These are phyloP conservation scores for Pseudoperonospora humuli DNA, from an alignment of 352 stramenopile genomes.

Conservation along the genomic window DNA sequence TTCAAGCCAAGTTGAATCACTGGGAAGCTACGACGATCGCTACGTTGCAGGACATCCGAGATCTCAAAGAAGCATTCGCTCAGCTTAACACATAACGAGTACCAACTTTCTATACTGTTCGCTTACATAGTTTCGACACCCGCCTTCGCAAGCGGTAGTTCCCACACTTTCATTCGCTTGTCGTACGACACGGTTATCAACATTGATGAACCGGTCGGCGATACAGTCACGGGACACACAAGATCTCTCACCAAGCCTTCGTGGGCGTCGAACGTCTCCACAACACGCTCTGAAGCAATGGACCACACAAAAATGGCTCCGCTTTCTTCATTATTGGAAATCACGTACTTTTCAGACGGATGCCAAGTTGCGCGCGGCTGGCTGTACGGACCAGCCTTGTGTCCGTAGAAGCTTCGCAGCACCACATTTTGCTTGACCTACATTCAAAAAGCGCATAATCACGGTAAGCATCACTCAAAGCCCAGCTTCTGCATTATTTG, in stretches of 20 bases:
- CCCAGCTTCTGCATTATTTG: not conserved
- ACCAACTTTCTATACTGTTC: conserved; percentile 2
- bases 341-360: conserved; percentile 73
- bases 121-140: conserved; percentile 10
- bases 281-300: conserved; percentile 64
- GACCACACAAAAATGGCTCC: conserved; percentile 63
- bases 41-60: conserved; percentile 61
- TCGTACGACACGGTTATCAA: conserved; percentile 77
- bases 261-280: conserved; percentile 62
- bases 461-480: not conserved
- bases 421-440: conserved; percentile 59
- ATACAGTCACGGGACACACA: conserved; percentile 10
- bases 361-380: conserved; percentile 69
- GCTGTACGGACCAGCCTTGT: conserved; percentile 78
- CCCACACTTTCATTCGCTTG: conserved; percentile 67
- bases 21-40: conserved; percentile 60
- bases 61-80: conserved; percentile 58
- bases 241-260: conserved; percentile 61
- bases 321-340: conserved; percentile 75
- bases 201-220: conserved; percentile 13
- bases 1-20: conserved; percentile 50
- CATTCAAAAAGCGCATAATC: not conserved
- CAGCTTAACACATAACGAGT: conserved; percentile 31
- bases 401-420: conserved; percentile 72
- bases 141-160: conserved; percentile 14